These are phyloP conservation scores for Salix koriyanagi DNA, from an alignment of 345 rosid species.

Conservation along the genomic window DNA sequence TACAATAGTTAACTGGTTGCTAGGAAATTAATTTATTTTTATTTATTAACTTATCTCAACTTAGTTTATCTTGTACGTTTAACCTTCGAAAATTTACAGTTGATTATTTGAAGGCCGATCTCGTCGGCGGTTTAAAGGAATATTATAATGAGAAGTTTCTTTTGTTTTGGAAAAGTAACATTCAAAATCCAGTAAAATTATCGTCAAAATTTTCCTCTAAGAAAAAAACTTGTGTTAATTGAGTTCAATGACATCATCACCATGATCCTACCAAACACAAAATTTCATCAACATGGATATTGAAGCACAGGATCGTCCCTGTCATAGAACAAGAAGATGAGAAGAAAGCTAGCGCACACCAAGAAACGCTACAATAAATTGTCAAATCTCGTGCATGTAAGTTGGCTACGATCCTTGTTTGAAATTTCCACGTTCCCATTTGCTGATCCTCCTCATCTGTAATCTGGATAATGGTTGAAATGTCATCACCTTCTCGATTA, in stretches of 20 bases:
- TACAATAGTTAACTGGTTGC: too few species aligned
- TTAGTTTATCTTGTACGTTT: not conserved
- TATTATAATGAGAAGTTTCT: not conserved
- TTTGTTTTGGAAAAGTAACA: not conserved
- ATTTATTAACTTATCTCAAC: too few species aligned
- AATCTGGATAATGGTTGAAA: not conserved
- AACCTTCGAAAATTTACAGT: not conserved
- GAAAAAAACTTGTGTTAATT: not conserved
- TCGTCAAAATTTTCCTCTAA: not conserved
- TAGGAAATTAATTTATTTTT: too few species aligned
- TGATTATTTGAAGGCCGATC: not conserved
- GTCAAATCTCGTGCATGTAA: too few species aligned
- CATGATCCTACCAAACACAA: not conserved
- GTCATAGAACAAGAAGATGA: not conserved
- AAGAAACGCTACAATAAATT: too few species aligned
- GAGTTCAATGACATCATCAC: not conserved
- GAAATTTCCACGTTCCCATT: too few species aligned
- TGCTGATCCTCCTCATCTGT: too few species aligned
- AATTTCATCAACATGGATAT: too few species aligned
- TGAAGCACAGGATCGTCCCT: not conserved
- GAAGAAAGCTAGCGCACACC: not conserved
- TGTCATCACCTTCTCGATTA: not conserved
- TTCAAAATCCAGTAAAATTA: too few species aligned
- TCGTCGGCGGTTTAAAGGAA: not conserved
- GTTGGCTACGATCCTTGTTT: too few species aligned